These are phyloP conservation scores for Pythium sp. DNA, from an alignment of 352 stramenopile genomes.

Conservation along the genomic window DNA sequence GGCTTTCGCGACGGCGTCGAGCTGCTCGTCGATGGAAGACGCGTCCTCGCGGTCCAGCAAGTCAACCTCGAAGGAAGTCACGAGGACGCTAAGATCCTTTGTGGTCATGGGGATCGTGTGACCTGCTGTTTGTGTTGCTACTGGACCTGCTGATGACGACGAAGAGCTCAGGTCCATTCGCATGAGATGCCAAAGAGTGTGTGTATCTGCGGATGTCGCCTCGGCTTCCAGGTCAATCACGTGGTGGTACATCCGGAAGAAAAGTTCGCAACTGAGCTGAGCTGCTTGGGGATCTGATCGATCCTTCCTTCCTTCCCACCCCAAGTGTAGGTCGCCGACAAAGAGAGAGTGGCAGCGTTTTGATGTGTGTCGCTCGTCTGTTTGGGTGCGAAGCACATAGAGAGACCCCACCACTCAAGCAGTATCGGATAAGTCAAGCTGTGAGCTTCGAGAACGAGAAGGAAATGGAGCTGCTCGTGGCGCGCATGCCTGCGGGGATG, in stretches of 20 bases:
- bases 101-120: neutral
- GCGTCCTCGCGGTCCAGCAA: neutral
- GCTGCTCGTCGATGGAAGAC: conserved; percentile 4
- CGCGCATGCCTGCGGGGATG: neutral
- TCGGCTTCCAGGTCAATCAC: neutral
- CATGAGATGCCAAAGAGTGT: neutral
- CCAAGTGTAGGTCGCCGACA: neutral
- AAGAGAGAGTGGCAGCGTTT: neutral
- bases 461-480: neutral
- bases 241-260: neutral
- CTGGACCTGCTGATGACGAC: neutral
- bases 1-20: conserved; percentile 24
- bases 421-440: neutral
- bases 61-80: neutral
- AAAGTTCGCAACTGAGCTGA: neutral
- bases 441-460: neutral
- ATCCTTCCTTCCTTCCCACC: neutral
- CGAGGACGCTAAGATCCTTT: neutral
- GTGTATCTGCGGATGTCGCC: neutral
- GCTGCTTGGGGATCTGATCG: neutral
- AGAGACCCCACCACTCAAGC: neutral
- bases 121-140: neutral
- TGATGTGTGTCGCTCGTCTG: neutral
- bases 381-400: neutral
- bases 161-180: neutral